These are phyloP conservation scores for Poa annua DNA, from an alignment of 176 grass and related monocot genomes.

Conservation along the genomic window DNA sequence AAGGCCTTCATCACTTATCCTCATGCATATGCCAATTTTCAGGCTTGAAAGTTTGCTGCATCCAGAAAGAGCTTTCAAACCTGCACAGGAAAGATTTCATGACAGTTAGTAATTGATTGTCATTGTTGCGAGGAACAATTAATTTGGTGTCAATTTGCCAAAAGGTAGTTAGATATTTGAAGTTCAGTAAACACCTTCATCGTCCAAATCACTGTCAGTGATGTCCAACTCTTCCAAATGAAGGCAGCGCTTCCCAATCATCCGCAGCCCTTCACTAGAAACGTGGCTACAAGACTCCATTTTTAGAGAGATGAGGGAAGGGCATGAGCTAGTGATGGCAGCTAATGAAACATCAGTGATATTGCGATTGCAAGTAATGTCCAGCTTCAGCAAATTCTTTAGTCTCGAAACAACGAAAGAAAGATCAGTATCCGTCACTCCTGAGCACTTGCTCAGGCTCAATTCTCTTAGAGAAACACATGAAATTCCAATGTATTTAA, in stretches of 20 bases:
- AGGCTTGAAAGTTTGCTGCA: conserved; percentile 71
- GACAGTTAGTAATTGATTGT: neutral
- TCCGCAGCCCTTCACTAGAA: conserved; percentile 57
- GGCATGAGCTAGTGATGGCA: conserved; percentile 70
- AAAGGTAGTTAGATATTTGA: neutral
- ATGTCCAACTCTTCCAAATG: conserved; percentile 77
- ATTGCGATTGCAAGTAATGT: conserved; percentile 75
- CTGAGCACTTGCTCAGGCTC: conserved; percentile 81
- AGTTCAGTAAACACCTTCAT: conserved; percentile 65
- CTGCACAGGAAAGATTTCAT: conserved; percentile 42
- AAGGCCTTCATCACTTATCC: conserved; percentile 75
- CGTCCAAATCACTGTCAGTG: conserved; percentile 84
- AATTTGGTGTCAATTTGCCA: conserved; percentile 4
- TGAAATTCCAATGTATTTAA: conserved; percentile 63
- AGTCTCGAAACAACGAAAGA: conserved; percentile 61
- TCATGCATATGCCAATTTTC: conserved; percentile 87
- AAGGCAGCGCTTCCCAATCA: conserved; percentile 65
- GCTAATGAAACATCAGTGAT: conserved; percentile 75
- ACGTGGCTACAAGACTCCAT: conserved; percentile 84
- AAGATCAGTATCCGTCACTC: conserved; percentile 72
- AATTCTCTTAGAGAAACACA: conserved; percentile 69
- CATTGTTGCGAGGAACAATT: neutral
- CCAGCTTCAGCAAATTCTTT: conserved; percentile 72
- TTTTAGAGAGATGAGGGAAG: conserved; percentile 73
- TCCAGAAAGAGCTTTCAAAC: conserved; percentile 62